These are phyloP conservation scores for Elsinoe arachidis DNA, from an alignment of 2,329 filamentous ascomycete species.

Conservation along the genomic window DNA sequence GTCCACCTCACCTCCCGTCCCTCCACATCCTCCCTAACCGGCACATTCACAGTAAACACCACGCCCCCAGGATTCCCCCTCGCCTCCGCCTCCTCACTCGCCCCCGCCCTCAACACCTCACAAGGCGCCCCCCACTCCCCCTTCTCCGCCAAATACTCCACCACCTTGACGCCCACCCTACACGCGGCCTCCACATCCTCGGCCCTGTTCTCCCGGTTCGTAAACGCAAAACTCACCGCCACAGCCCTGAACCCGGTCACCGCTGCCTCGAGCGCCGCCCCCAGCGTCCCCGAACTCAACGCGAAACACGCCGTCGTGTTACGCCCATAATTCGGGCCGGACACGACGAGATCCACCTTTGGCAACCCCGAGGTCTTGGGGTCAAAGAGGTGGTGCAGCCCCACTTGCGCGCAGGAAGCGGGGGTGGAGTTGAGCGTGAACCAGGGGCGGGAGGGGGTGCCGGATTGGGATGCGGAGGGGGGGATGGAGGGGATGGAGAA, in stretches of 20 bases:
- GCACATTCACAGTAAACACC: slow-evolving; percentile 50
- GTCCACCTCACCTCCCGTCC: slow-evolving; percentile 71
- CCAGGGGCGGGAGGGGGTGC: slow-evolving; percentile 37
- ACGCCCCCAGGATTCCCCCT: neutral
- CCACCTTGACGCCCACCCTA: slow-evolving; percentile 62
- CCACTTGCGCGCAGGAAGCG: slow-evolving; percentile 42
- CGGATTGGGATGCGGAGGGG: slow-evolving; percentile 16
- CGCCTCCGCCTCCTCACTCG: slow-evolving; percentile 59
- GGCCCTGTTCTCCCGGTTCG: slow-evolving; percentile 73
- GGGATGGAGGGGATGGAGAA: slow-evolving; percentile 20
- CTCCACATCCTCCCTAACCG: slow-evolving; percentile 97
- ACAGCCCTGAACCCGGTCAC: slow-evolving; percentile 51
- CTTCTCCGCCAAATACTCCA: slow-evolving; percentile 68
- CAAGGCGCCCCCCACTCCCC: slow-evolving; percentile 61
- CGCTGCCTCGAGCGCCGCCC: slow-evolving; percentile 42
- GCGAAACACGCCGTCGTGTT: slow-evolving; percentile 44
- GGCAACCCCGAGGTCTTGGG: slow-evolving; percentile 25
- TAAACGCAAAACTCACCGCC: slow-evolving; percentile 86
- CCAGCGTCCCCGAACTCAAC: slow-evolving; percentile 41
- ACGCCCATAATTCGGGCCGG: slow-evolving; percentile 37
- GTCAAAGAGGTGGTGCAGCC: slow-evolving; percentile 39
- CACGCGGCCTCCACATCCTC: slow-evolving; percentile 70
- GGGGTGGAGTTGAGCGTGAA: slow-evolving; percentile 43
- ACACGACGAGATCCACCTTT: slow-evolving; percentile 40
- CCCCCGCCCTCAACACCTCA: slow-evolving; percentile 79